phyloP scores from a whole-genome alignment of 257 asterid species.

The Solanum etuberosum region DNA sequence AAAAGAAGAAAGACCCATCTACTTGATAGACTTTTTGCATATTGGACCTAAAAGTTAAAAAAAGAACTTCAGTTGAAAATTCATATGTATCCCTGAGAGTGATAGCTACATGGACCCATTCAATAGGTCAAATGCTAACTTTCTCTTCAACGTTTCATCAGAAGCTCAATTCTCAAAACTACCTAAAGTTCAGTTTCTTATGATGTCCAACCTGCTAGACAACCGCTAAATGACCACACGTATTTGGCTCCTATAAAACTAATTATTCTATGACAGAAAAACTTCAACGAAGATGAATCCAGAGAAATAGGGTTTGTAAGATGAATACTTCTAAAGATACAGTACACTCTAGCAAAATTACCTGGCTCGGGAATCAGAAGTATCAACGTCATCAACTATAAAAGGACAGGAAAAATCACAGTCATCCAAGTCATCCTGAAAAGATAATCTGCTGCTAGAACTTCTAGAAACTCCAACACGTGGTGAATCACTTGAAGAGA shows the following conservation, averaged over 20 bases:
- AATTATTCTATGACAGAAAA: background rate
- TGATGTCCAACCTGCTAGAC: background rate
- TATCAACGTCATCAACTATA: conserved; percentile 91
- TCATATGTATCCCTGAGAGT: background rate
- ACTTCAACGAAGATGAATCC: background rate
- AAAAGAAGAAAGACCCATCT: background rate
- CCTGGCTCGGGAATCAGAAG: conserved; percentile 61
- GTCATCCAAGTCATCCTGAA: conserved; percentile 87
- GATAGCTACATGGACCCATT: background rate
- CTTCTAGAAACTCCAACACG: conserved; percentile 77
- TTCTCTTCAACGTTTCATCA: background rate
- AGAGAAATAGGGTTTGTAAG: background rate
- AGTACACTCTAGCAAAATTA: conserved; percentile 8
- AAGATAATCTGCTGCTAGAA: conserved; percentile 90
- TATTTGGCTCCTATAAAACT: background rate
- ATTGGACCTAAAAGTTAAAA: background rate
- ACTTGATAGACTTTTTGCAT: background rate
- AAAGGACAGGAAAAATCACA: conserved; percentile 78
- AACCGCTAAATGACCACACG: background rate
- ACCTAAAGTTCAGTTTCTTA: background rate
- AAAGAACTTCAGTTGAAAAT: background rate
- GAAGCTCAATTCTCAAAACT: background rate
- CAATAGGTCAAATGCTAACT: background rate
- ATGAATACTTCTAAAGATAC: background rate
- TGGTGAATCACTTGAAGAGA: conserved; percentile 85